Evolutionary conservation across 75 land plant species (phyloP), one percentile per base, ranked within the genome.

Genomic region (Larix kaempferi): DNA sequence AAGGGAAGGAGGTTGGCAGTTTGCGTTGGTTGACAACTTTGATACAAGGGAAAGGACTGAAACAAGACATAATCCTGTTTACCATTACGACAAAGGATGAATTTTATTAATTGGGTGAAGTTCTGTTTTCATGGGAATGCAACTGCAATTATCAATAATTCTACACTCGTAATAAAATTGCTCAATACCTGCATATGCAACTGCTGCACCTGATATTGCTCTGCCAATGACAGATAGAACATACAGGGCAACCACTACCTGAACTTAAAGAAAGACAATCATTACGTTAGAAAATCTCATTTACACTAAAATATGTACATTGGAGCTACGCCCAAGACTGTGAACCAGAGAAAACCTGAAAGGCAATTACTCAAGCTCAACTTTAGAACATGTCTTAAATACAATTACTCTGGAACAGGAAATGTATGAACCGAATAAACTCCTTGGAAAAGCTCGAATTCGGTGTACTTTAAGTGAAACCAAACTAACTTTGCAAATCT

Each of bases 181-280:
- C n/a, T n/a, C 23, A 33, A 23, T 41, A 69, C 72, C 72, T 69
- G 72, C 52, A 69, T 69, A 69, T 69, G 19, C 23, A 41, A 69
- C 52, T 41, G 72, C 39, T 21, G 72, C 52, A n/a, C 72, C 72
- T 21, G 72, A 41, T 41, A 69, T 41, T 69, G 72, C 23, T 69
- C 72, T 69, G 37, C 72, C 72, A 14, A 69, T 52, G 8, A 35
- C 49, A 21, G 72, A 39, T 41, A 69, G 52, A 37, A 69, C 23
- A 41, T 41, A 69, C 72, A 69, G 72, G 19, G 41, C 72, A 69
- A 69, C 49, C 2, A 69, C 72, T n/a, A 41, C 72, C 72, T 69
- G 72, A 17, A 21, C 4, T 41, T 49, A 69, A 49, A 49, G 52
- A 62, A 62, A 62, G 27, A 62, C 12, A 23, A 8, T 26, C 14